These are phyloP conservation scores for Rhynchosporium graminicola DNA, from an alignment of 2,329 filamentous ascomycete species.

Conservation along the genomic window DNA sequence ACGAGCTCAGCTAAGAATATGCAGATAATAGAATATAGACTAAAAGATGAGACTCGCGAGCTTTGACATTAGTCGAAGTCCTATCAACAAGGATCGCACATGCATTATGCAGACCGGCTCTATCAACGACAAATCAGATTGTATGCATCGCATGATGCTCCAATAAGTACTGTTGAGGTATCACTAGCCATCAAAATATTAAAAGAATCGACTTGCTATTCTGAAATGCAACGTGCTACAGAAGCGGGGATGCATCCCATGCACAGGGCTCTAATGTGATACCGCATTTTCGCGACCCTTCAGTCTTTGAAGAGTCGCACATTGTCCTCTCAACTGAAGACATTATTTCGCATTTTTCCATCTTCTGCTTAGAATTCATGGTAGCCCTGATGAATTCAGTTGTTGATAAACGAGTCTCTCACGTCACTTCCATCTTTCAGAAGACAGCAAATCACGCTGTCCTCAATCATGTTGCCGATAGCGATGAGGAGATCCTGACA, in stretches of 20 bases:
- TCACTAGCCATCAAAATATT: not conserved
- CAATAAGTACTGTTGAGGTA: not conserved
- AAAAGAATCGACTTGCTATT: not conserved
- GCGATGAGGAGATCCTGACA: constrained; percentile 22
- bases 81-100: constrained; percentile 4
- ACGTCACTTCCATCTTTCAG: constrained; percentile 17
- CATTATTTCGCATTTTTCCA: not conserved
- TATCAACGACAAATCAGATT: constrained; percentile 12
- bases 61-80: too few relatives aligned
- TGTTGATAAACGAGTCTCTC: not conserved
- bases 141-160: not conserved
- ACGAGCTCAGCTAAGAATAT: too few relatives aligned
- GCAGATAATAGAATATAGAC: too few relatives aligned
- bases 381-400: not conserved
- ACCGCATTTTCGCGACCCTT: not conserved
- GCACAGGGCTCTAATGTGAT: not conserved
- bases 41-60: too few relatives aligned
- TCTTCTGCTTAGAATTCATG: not conserved
- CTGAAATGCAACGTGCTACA: not conserved
- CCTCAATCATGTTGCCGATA: constrained; percentile 16
- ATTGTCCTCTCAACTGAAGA: too few relatives aligned
- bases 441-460: constrained; percentile 15
- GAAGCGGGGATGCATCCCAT: constrained; percentile 7
- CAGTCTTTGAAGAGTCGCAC: too few relatives aligned
- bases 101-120: not conserved